Conservation (phyloP, 176 grass and related monocot genomes). For the Eragrostis nindensis region DNA sequence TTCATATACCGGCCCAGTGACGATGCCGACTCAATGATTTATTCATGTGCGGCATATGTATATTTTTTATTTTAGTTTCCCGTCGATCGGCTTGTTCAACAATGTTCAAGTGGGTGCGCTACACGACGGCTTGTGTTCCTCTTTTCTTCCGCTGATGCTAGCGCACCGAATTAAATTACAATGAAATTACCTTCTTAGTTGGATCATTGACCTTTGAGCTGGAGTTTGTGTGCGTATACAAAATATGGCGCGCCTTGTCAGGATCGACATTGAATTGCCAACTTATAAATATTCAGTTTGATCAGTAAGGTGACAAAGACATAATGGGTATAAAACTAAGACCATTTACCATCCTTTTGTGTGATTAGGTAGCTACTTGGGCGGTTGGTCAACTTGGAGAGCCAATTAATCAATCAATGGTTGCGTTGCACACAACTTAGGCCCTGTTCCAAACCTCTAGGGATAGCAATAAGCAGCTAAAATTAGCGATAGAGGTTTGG, state of each 20-base stretch:
- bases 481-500: no score
- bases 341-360: constrained; percentile 1
- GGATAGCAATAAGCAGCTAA: no score
- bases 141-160: constrained; percentile 38
- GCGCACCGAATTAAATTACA: constrained; percentile 5
- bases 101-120: neutral
- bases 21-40: constrained; percentile 1
- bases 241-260: constrained; percentile 24
- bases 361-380: constrained; percentile 32
- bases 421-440: constrained; percentile 29
- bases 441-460: no score
- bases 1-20: no score
- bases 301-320: constrained; percentile 32
- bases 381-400: constrained; percentile 44
- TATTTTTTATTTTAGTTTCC: neutral
- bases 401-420: constrained; percentile 20
- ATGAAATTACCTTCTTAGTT: constrained; percentile 22
- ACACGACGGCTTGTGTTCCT: constrained; percentile 19
- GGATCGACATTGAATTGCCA: neutral
- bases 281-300: constrained; percentile 15
- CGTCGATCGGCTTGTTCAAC: neutral
- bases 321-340: constrained; percentile 31
- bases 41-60: constrained; percentile 1
- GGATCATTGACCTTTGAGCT: constrained; percentile 23
- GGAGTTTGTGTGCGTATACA: neutral